phyloP scores from a whole-genome alignment of 352 stramenopile species.

The Blastocystis sp. region DNA sequence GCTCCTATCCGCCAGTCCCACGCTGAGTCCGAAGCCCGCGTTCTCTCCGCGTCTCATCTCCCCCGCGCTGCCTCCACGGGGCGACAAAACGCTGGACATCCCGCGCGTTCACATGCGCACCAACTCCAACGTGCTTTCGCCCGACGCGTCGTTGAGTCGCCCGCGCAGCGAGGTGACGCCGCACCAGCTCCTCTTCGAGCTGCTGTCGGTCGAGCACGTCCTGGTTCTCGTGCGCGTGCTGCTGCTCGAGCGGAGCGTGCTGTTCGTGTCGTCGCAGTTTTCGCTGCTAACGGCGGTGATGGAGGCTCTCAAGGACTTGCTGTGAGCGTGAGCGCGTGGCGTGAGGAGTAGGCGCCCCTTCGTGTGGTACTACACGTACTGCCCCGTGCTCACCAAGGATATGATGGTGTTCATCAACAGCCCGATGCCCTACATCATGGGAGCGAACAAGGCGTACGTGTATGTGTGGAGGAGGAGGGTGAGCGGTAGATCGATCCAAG shows the following conservation, averaged over 20 bases:
- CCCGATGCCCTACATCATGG: conserved; percentile 67
- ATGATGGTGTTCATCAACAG: conserved; percentile 64
- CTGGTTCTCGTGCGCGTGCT: conserved; percentile 17
- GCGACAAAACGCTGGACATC: background rate
- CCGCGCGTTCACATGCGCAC: background rate
- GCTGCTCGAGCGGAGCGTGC: conserved; percentile 41
- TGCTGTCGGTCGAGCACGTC: conserved; percentile 27
- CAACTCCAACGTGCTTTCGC: background rate
- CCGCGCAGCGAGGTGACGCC: background rate
- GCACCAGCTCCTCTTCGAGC: background rate
- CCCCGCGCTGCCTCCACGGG: background rate
- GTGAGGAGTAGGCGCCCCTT: conserved; percentile 40
- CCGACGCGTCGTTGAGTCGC: background rate
- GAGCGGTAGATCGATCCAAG: background rate
- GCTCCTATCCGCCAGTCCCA: background rate
- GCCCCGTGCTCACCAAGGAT: background rate
- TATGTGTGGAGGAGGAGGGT: background rate
- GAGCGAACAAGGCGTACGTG: background rate
- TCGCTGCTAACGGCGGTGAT: conserved; percentile 28
- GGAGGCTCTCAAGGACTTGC: conserved; percentile 59
- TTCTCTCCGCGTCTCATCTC: background rate
- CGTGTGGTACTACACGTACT: conserved; percentile 62
- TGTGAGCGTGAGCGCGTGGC: background rate
- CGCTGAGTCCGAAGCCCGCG: background rate
- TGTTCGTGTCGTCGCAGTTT: conserved; percentile 35